Conservation (phyloP, 768 basidiomycete species). For the Gloeopeniophorella convolvens region DNA sequence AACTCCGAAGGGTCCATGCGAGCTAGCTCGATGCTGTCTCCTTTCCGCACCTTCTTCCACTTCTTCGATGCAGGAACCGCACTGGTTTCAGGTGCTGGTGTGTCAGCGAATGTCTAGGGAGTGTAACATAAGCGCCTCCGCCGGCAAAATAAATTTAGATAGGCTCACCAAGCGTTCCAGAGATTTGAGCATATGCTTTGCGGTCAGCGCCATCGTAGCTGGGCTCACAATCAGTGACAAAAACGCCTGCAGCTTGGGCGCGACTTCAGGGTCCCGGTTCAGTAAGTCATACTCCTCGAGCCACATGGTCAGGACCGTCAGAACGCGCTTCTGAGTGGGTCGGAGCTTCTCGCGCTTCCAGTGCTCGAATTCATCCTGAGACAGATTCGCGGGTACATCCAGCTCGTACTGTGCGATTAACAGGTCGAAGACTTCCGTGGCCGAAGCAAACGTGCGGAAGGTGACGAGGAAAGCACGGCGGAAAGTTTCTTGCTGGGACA, state of each 20-base stretch:
- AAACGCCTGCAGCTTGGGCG: slow-evolving; percentile 50
- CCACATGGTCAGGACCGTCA: slow-evolving; percentile 55
- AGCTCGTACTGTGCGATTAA: slow-evolving; percentile 60
- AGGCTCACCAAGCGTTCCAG: slow-evolving; percentile 52
- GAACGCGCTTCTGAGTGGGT: slow-evolving; percentile 56
- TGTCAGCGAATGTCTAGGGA: slow-evolving; percentile 17
- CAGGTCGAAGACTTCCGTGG: slow-evolving; percentile 60
- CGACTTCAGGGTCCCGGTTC: slow-evolving; percentile 59
- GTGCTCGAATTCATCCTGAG: slow-evolving; percentile 45
- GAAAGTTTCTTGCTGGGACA: slow-evolving; percentile 31
- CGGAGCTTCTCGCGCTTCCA: slow-evolving; percentile 61
- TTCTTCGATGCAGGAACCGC: slow-evolving; percentile 21
- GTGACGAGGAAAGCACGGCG: slow-evolving; percentile 73
- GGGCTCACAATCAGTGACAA: slow-evolving; percentile 35
- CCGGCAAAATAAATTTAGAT: not conserved
- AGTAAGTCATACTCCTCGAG: slow-evolving; percentile 53
- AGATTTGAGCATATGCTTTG: slow-evolving; percentile 43
- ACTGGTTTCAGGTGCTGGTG: not conserved
- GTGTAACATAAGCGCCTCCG: not conserved
- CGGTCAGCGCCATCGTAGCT: slow-evolving; percentile 37
- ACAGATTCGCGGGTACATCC: slow-evolving; percentile 39
- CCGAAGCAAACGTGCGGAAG: slow-evolving; percentile 71
- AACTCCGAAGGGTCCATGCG: slow-evolving; percentile 62
- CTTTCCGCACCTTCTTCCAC: slow-evolving; percentile 40
- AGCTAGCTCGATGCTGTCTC: slow-evolving; percentile 53